phyloP scores from a whole-genome alignment of 257 asterid genomes.

The Primulina tabacum region DNA sequence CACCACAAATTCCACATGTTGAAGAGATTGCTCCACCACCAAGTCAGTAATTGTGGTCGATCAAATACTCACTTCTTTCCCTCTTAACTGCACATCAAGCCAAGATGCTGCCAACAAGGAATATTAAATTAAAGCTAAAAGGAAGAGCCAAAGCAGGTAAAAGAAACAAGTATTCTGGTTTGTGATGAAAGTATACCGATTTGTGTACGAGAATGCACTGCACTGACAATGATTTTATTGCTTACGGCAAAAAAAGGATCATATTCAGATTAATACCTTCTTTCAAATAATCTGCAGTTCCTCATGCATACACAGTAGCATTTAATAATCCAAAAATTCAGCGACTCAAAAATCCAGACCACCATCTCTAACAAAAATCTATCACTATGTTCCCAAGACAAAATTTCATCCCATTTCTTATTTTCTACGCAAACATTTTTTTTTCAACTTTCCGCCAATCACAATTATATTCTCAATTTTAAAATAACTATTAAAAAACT shows the following conservation, averaged over 20 bases:
- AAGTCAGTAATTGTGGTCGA: slow-evolving; percentile 3
- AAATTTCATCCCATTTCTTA: neutral
- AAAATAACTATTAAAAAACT: neutral
- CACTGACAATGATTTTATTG: slow-evolving; percentile 15
- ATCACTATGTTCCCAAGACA: no score
- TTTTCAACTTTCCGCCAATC: neutral
- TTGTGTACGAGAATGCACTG: slow-evolving; percentile 11
- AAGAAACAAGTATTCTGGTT: slow-evolving; percentile 5
- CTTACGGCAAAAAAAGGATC: neutral
- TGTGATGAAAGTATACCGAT: slow-evolving; percentile 15
- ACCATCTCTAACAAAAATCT: neutral
- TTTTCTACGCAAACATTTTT: neutral
- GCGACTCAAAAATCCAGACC: neutral
- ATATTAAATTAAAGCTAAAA: neutral
- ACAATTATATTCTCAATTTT: neutral
- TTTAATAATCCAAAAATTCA: neutral
- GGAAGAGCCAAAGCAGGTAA: slow-evolving; percentile 13
- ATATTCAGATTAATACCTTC: slow-evolving; percentile 10
- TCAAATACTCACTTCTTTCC: slow-evolving; percentile 7
- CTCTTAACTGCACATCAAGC: slow-evolving; percentile 23
- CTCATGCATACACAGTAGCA: slow-evolving; percentile 5
- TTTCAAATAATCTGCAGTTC: slow-evolving; percentile 9
- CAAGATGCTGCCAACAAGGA: slow-evolving; percentile 20
- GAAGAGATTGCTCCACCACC: slow-evolving; percentile 20
- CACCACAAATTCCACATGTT: slow-evolving; percentile 9